These are phyloP conservation scores for Rhodotorula sp. DNA, from an alignment of 1,284 basidiomycete genomes.

Conservation along the genomic window DNA sequence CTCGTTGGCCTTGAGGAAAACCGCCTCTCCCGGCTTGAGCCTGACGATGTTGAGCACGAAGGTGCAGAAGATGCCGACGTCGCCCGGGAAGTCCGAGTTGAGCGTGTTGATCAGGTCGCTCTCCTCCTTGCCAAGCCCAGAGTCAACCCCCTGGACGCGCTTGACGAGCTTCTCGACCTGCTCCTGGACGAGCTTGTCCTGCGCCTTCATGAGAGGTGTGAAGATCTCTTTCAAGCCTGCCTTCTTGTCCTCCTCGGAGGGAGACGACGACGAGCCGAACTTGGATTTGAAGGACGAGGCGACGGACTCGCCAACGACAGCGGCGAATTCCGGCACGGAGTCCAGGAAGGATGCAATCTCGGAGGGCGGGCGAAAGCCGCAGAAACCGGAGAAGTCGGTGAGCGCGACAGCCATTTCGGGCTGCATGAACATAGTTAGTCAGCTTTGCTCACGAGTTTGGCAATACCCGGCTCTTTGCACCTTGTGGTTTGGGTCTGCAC, in stretches of 20 bases:
- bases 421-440: no score
- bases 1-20: constrained; percentile 92
- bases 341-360: constrained; percentile 68
- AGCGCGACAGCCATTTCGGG: constrained; percentile 98
- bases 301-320: constrained; percentile 64
- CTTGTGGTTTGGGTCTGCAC: constrained; percentile 83
- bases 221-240: constrained; percentile 71
- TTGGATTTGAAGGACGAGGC: constrained; percentile 56
- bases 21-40: constrained; percentile 79
- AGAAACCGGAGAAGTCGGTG: constrained; percentile 85
- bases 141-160: constrained; percentile 58
- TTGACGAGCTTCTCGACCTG: constrained; percentile 63
- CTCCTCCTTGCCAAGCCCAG: constrained; percentile 52
- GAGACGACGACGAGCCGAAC: constrained; percentile 48
- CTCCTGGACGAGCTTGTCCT: constrained; percentile 56
- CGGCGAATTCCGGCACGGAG: constrained; percentile 72
- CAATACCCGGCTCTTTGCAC: constrained; percentile 39
- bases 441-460: no score
- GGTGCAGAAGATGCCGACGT: constrained; percentile 91
- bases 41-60: constrained; percentile 86
- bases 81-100: constrained; percentile 79
- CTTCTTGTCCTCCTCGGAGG: constrained; percentile 55
- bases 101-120: constrained; percentile 66
- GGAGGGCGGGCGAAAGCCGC: constrained; percentile 79
- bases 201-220: constrained; percentile 74